Evolutionary conservation across 1,284 basidiomycete species (phyloP), one percentile per base, ranked within the genome.

Genomic region (Rhodotorula mucilaginosa): DNA sequence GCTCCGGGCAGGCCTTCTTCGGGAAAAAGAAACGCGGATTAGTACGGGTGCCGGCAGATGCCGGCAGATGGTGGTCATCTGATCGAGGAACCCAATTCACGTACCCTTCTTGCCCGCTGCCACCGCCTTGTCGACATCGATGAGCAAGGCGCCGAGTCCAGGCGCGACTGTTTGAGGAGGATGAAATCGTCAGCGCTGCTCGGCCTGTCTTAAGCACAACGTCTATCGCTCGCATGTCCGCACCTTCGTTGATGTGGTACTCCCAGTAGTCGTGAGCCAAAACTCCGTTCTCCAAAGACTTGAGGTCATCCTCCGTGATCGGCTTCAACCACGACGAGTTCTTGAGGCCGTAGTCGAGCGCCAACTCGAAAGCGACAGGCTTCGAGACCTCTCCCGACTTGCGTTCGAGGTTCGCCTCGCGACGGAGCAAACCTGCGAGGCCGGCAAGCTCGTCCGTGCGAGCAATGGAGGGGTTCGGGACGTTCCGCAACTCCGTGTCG

Each of bases 241-340:
- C 49, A 51, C 49, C 16, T n/a, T 57, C 54, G 19, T 58, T 58
- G 16, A 51, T n/a, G 7, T 56, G 21, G 6, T 18, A 54, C 63
- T 69, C 59, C 62, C 63, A 60, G 56, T 44, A 69, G 26, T 61
- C 51, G 52, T 69, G 68, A 13, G 54, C 21, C 12, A 65, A 49
- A 18, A 2, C 0, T 13, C 68, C 68, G 47, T 69, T 69, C 19
- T 61, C 23, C 23, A 1, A 19, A 15, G 4, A 3, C 7, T 12
- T 10, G 5, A 68, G 48, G 2, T 58, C 18, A 1, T 5, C 16
- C 19, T 57, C 18, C 7, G 21, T 34, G 34, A 58, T 34, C 26
- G 34, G 16, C 54, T 61, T 62, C 34, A 58, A n/a, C 48, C 23
- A 31, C 23, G 23, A 29, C 31, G 18, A 23, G 26, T 34, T 67